Evolutionary conservation across 208 protist genomes (phyloP), one percentile per base, ranked within the genome.

Genomic region (Crithidia expoeki): DNA sequence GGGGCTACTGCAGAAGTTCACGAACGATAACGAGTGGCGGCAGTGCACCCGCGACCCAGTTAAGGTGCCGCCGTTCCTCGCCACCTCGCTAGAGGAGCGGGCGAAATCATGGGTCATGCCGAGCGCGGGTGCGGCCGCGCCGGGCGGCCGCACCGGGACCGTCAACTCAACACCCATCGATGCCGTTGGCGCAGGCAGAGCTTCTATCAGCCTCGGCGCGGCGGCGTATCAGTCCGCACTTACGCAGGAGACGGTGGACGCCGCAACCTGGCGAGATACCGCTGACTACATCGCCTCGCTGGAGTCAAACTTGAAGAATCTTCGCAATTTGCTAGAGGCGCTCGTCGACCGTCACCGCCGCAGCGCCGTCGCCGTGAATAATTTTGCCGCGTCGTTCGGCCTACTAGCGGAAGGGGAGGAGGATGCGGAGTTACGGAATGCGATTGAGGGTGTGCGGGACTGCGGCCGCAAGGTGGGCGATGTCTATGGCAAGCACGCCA

Each of bases 11-110:
- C 66, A 89, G 74, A 77, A 85, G 34, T 97, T 97, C 66, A 65
- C 93, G 4, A 84, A 92, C 49, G 89, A 95, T 50, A 58, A 67
- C 47, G 80, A 89, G 74, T 97, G 89, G 87, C 79, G 79, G 53
- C 77, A 81, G 30, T 79, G 80, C 44, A 72, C 84, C 63, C 74
- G 81, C 36, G 74, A 83, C 16, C 72, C 80, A 16, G 60, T 76
- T 10, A 79, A 74, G 63, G 58, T 36, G 16, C 69, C 79, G 16
- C 79, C 76, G 0, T 84, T 81, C 30, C 53, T 87, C 12, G 33
- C 72, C 9, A 57, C 72, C 14, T 64, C 79, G 32, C 40, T 75
- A 44, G 80, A 84, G 56, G 72, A 72, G 38, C 52, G 81, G 4
- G 68, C 72, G 6, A 67, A 66, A 28, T 74, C 70, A 19, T 67